A percentile compares a stretch with the other conserved stretches of the same genome.
phyloP scores from a whole-genome alignment of 805 yeast species.

The Limtongia smithiae region DNA sequence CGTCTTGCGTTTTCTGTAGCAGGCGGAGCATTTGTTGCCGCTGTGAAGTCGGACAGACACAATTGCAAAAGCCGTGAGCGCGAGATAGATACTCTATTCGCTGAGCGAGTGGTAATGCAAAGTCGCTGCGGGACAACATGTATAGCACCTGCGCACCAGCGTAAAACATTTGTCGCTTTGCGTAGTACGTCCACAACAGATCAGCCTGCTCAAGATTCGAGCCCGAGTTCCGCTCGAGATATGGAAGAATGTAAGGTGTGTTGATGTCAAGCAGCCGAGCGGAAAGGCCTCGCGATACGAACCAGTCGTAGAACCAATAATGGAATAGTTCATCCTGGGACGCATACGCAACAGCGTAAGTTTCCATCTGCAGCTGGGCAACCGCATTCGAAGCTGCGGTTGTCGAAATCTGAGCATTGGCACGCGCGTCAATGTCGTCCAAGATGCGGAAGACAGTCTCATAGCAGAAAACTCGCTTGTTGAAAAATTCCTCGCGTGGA shows the following conservation, averaged over 20 bases:
- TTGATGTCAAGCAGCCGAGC: constrained; percentile 74
- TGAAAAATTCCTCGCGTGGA: constrained; percentile 49
- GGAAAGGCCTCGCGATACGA: constrained; percentile 69
- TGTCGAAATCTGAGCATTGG: constrained; percentile 41
- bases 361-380: constrained; percentile 57
- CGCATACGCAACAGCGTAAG: constrained; percentile 70
- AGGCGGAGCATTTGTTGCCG: constrained; percentile 74
- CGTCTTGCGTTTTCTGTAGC: constrained; percentile 66
- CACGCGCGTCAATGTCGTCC: constrained; percentile 65
- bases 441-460: constrained; percentile 72
- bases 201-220: constrained; percentile 72
- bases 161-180: constrained; percentile 71
- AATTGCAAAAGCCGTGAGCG: constrained; percentile 88
- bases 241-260: constrained; percentile 75
- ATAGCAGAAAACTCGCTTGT: constrained; percentile 58
- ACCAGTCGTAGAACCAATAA: constrained; percentile 89
- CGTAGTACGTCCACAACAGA: constrained; percentile 82
- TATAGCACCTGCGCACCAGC: constrained; percentile 82
- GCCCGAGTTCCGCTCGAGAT: constrained; percentile 50
- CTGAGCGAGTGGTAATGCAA: constrained; percentile 57
- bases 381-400: constrained; percentile 17
- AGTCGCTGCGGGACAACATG: constrained; percentile 64
- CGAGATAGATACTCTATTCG: constrained; percentile 86
- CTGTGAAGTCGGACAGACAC: constrained; percentile 70
- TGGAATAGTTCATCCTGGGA: constrained; percentile 84